Conservation (phyloP, 2,329 filamentous ascomycete genomes). For the Ophidiomyces ophidiicola region DNA sequence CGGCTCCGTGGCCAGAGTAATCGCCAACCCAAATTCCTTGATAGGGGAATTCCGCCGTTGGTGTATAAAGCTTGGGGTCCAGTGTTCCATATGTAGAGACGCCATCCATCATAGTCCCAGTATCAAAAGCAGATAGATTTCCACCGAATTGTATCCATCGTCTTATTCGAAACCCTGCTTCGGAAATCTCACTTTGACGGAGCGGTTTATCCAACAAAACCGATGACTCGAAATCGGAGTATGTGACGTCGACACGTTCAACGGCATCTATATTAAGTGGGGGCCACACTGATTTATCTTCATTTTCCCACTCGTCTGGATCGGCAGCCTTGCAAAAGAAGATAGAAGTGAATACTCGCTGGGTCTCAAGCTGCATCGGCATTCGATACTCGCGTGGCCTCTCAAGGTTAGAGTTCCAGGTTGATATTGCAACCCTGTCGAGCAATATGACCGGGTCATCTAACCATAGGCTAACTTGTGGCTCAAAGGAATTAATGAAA, state of each 20-base stretch:
- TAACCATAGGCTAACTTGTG: conserved; percentile 56
- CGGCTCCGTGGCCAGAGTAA: conserved; percentile 75
- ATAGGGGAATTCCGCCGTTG: conserved; percentile 67
- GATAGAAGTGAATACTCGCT: conserved; percentile 53
- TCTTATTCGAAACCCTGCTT: conserved; percentile 59
- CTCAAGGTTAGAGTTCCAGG: conserved; percentile 13
- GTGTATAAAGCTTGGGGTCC: conserved; percentile 62
- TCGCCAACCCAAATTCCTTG: conserved; percentile 89
- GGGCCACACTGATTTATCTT: conserved; percentile 55
- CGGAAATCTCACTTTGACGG: conserved; percentile 48
- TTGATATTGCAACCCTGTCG: conserved; percentile 21
- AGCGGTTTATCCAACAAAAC: conserved; percentile 36
- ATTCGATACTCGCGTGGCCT: conserved; percentile 39
- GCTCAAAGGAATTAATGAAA: conserved; percentile 60
- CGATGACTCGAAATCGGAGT: conserved; percentile 31
- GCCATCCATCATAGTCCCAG: conserved; percentile 39
- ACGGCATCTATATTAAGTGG: conserved; percentile 55
- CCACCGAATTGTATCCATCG: conserved; percentile 58
- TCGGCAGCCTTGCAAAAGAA: conserved; percentile 45
- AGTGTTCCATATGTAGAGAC: conserved; percentile 59
- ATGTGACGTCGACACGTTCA: conserved; percentile 43
- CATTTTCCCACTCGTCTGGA: not conserved
- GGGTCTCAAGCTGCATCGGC: conserved; percentile 41
- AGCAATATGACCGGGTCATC: conserved; percentile 60
- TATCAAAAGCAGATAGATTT: conserved; percentile 19